These are phyloP conservation scores for Baorangia bicolor DNA, from an alignment of 768 basidiomycete species.

Conservation along the genomic window DNA sequence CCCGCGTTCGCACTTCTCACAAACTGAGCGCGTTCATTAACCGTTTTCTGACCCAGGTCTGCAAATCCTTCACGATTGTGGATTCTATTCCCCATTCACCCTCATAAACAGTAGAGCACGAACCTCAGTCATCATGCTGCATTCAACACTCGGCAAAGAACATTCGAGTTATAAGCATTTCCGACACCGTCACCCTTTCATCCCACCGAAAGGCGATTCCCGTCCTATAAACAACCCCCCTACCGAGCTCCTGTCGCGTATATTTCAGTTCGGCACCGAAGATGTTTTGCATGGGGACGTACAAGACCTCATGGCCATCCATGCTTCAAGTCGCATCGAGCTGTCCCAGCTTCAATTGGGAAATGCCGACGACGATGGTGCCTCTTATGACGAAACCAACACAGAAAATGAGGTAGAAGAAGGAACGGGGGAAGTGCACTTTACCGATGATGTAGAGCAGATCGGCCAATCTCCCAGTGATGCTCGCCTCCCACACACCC, in stretches of 20 bases:
- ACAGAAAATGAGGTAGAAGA: too few relatives aligned
- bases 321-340: background rate
- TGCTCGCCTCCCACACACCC: slow-evolving; percentile 16
- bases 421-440: too few relatives aligned
- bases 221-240: slow-evolving; percentile 52
- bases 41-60: too few relatives aligned
- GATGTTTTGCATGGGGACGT: slow-evolving; percentile 34
- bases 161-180: too few relatives aligned
- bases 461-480: slow-evolving; percentile 6
- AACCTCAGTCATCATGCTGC: background rate
- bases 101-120: background rate
- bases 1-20: too few relatives aligned
- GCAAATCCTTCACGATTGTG: background rate
- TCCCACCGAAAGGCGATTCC: slow-evolving; percentile 12
- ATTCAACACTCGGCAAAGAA: background rate
- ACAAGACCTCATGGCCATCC: slow-evolving; percentile 27
- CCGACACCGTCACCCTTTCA: background rate
- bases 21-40: too few relatives aligned
- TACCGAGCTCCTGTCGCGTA: slow-evolving; percentile 50
- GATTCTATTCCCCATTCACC: background rate
- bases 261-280: slow-evolving; percentile 47
- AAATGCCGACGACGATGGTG: slow-evolving; percentile 20
- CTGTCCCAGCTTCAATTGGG: background rate
- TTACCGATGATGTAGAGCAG: too few relatives aligned
- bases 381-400: too few relatives aligned